Evolutionary conservation across 2,329 filamentous ascomycete species (phyloP), one percentile per base, ranked within the genome.

Genomic region (Aspergillus alliaceus): DNA sequence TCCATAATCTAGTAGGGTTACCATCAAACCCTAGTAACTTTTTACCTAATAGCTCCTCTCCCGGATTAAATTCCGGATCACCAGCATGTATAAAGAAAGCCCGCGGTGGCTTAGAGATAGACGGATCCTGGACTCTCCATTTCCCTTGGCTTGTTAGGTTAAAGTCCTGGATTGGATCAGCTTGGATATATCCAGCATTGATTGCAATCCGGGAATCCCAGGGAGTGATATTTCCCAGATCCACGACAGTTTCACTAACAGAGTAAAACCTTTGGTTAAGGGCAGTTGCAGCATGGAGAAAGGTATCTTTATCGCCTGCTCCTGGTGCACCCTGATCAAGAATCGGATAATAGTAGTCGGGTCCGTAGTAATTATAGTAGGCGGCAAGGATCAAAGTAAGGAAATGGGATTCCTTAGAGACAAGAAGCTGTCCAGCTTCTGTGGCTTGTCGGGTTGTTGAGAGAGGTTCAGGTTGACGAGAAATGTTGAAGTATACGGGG

Each of bases 401-500:
- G 6, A 68, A 63, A 52, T 75, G 73, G 0, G 65, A 69, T 47
- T 66, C 63, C 48, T 74, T 75, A 1, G 71, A 73, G 6, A 75
- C 61, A 8, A 74, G 57, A 24, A 75, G 62, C 3, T 64, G 63
- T 1, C 73, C 72, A 0, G 73, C 66, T 50, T 74, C 71, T 2
- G 72, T 69, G 6, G 73, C 67, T 53, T 70, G 69, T 11, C 72
- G 70, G 3, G 62, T 57, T 9, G 65, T 67, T 42, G 73, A 65
- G 4, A 67, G 59, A 0, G 71, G 71, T 3, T 64, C 64, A 3
- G 67, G 59, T 35, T 71, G 68, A n/a, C 72, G 73, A 4, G 75
- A 75, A 31, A 79, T 74, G 31, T 71, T 64, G 60, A 75, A 79
- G 55, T 72, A 76, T 15, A 72, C 60, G 1, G 73, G 72, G 18